Evolutionary conservation across 169 alveolate genomes (phyloP), one percentile per base, ranked within the genome.

Genomic region (Cyclospora cayetanensis): DNA sequence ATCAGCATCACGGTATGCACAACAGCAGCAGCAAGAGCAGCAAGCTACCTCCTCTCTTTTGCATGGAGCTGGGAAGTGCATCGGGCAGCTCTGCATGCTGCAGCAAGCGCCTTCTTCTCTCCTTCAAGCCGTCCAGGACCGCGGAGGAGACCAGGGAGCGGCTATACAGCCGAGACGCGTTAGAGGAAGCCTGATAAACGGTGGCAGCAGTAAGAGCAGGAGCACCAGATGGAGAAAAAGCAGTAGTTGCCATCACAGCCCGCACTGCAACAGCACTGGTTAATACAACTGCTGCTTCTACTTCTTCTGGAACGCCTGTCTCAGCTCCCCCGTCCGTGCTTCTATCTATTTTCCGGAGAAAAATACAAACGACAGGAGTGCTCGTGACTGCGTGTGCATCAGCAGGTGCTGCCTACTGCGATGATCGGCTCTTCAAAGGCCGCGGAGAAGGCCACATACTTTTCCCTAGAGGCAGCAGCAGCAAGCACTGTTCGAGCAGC

Each of bases 391-490:
- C n/a, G n/a, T n/a, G n/a, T n/a, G n/a, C 86, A 1, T 7, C 66
- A 74, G 4, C 86, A 35, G 77, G 46, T 76, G 82, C 43, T 76
- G 37, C 91, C 42, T 3, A 85, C 91, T 0, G 91, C 42, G n/a
- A 85, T 41, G 18, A 22, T 18, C 5, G 91, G 91, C 29, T 85
- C 85, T 11, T 37, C 70, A 4, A 85, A 46, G 15, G 20, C 43
- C 0, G 91, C 91, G 1, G 76, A 74, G 46, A 85, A 52, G 46
- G 84, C 68, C 37, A 85, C 50, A 37, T 42, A 85, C 82, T 65
- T 68, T 52, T 68, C 66, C 91, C 91, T 63, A 37, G 18, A 11
- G n/a, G n/a, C 15, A 55, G 70, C 70, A 55, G 27, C 15, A 9
- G 70, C 70, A n/a, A n/a, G n/a, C n/a, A n/a, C n/a, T n/a, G n/a